Conservation (phyloP, 305 asterid species). For the Fraxinus sp. region DNA sequence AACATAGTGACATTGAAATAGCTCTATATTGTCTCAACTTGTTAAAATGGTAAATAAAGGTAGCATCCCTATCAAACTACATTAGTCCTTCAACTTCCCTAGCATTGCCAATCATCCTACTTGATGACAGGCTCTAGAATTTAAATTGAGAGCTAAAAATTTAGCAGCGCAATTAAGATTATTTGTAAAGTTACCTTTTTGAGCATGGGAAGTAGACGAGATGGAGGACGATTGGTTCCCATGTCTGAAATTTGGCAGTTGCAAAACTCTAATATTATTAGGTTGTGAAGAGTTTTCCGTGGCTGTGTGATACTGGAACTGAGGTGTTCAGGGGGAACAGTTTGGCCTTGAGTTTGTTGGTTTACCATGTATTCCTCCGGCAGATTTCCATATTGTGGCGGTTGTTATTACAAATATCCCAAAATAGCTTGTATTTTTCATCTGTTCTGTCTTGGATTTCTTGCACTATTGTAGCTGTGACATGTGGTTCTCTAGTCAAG, state of each 20-base stretch:
- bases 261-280: not conserved
- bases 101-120: not conserved
- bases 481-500: not conserved
- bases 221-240: not conserved
- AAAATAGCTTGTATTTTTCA: not conserved
- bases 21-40: not conserved
- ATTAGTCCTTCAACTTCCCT: not conserved
- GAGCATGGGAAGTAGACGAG: not conserved
- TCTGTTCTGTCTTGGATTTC: not conserved
- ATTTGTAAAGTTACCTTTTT: not conserved
- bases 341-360: not conserved
- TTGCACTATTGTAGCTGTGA: not conserved
- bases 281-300: not conserved
- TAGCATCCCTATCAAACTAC: not conserved
- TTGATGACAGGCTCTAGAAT: not conserved
- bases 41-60: not conserved
- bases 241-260: not conserved
- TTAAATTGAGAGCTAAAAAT: not conserved
- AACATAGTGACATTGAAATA: not conserved
- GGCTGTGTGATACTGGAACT: not conserved
- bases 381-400: not conserved
- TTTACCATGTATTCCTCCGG: not conserved
- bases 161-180: not conserved
- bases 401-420: not conserved
- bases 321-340: not conserved